Evolutionary conservation across 1,139 yeast species (phyloP).

Genomic region (Saccharomyces hybrid): DNA sequence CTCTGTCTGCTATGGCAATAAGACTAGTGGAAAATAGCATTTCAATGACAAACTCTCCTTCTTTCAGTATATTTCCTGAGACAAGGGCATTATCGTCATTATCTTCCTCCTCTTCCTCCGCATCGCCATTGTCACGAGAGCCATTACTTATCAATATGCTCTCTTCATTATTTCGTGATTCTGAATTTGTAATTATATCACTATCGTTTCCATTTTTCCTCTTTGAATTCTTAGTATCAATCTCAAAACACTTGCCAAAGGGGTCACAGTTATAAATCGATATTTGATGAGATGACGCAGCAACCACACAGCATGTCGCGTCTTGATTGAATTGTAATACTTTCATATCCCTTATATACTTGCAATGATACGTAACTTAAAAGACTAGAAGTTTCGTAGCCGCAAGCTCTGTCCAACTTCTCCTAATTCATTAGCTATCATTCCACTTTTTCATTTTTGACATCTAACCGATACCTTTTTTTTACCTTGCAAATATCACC

Average conservation of each 20-base stretch:
- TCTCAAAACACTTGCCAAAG: conserved; percentile 31
- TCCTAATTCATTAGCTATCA: neutral
- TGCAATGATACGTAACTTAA: neutral
- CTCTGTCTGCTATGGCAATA: conserved; percentile 48
- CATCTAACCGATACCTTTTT: neutral
- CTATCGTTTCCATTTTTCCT: conserved; percentile 1
- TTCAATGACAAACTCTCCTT: conserved; percentile 38
- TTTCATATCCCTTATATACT: conserved; percentile 14
- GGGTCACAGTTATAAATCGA: conserved; percentile 32
- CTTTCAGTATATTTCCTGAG: neutral
- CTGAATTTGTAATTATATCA: neutral
- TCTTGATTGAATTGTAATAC: conserved; percentile 30
- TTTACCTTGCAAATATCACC: conserved; percentile 1
- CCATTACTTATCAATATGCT: neutral
- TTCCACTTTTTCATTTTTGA: neutral
- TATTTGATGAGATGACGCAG: conserved; percentile 15
- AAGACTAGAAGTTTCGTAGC: neutral
- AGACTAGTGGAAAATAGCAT: conserved; percentile 68
- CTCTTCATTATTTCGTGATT: neutral
- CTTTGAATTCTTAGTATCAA: conserved; percentile 14
- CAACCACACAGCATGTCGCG: conserved; percentile 29
- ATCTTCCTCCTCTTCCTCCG: conserved; percentile 3
- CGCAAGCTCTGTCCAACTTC: neutral
- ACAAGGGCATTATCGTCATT: conserved; percentile 4
- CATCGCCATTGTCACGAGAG: conserved; percentile 3